These are phyloP conservation scores for Gnaphalium uliginosum DNA, from an alignment of 129 eudicot genomes.

Conservation along the genomic window DNA sequence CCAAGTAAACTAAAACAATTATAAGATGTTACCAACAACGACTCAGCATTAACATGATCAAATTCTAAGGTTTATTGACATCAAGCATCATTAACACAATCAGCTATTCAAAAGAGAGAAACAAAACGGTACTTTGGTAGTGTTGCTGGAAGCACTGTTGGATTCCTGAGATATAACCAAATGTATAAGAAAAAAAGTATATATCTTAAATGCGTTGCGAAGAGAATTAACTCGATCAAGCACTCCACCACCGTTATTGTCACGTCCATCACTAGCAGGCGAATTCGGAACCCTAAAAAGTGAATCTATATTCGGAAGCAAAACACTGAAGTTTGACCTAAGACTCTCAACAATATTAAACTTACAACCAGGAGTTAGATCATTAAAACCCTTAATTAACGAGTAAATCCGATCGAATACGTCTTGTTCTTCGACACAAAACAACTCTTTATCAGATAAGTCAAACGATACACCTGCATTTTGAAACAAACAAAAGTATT, in stretches of 20 bases:
- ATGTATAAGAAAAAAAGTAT: constrained; percentile 74
- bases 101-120: constrained; percentile 14
- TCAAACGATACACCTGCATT: constrained; percentile 68
- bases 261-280: constrained; percentile 28
- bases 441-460: constrained; percentile 81
- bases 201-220: constrained; percentile 82
- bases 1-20: neutral
- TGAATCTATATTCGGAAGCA: constrained; percentile 88
- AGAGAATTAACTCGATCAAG: constrained; percentile 64
- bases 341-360: constrained; percentile 76
- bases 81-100: neutral
- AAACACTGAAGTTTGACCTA: constrained; percentile 83
- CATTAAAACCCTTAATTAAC: constrained; percentile 47
- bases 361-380: constrained; percentile 56
- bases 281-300: constrained; percentile 47
- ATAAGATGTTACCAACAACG: constrained; percentile 5
- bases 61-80: neutral
- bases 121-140: constrained; percentile 41
- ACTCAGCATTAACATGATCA: neutral
- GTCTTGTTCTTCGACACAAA: constrained; percentile 86
- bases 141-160: constrained; percentile 22
- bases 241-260: constrained; percentile 25
- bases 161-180: constrained; percentile 69
- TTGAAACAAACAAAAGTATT: neutral
- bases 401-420: constrained; percentile 84